Evolutionary conservation across 108 stramenopile species (phyloP).

Genomic region (Cyclotella kingstonii): DNA sequence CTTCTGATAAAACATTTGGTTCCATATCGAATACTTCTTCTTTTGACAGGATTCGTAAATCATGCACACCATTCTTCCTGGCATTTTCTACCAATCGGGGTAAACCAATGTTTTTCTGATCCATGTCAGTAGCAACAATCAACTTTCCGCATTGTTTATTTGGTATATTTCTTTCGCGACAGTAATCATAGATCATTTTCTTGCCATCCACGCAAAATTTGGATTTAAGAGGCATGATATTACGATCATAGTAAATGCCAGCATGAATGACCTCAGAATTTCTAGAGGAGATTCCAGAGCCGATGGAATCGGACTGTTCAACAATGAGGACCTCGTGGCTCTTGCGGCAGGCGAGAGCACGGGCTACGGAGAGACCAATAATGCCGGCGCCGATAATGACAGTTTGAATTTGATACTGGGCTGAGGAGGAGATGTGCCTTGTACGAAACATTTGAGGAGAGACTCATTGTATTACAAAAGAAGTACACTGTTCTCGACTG

Average conservation of each 20-base stretch:
- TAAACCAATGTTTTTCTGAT: constrained; percentile 40
- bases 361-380: constrained; percentile 70
- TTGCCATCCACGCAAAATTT: constrained; percentile 76
- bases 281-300: constrained; percentile 65
- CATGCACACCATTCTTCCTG: constrained; percentile 62
- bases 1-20: constrained; percentile 56
- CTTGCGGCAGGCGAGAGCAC: constrained; percentile 47
- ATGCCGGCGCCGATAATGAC: constrained; percentile 84
- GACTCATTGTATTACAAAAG: too few relatives aligned
- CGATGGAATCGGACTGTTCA: constrained; percentile 56
- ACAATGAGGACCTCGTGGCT: constrained; percentile 76
- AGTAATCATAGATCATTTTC: constrained; percentile 72
- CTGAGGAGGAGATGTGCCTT: not conserved
- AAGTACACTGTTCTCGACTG: too few relatives aligned
- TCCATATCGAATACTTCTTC: constrained; percentile 58
- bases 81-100: constrained; percentile 32
- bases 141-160: constrained; percentile 67
- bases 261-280: constrained; percentile 90
- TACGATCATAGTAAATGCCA: constrained; percentile 70
- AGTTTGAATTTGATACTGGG: constrained; percentile 53
- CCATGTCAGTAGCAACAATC: constrained; percentile 62
- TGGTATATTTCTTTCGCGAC: constrained; percentile 50
- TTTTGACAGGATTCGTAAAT: constrained; percentile 51
- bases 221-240: constrained; percentile 61
- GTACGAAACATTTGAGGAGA: too few relatives aligned